Base-by-base conservation (phyloP, 2,329 filamentous ascomycete genomes). In the Penicillium glabrum region DNA sequence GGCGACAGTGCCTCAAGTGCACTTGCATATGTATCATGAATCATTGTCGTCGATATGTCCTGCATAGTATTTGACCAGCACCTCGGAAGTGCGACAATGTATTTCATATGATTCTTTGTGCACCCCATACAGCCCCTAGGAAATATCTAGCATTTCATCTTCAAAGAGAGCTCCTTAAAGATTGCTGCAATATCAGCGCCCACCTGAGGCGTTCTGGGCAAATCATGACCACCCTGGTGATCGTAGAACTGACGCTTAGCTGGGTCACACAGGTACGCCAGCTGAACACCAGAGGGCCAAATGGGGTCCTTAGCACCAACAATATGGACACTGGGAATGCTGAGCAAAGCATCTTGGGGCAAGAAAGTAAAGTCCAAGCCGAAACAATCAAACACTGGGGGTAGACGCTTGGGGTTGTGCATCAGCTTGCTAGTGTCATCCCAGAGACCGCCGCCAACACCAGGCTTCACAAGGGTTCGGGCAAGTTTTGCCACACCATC, bases 191-290 rank as follows among this genome's bases (percentile, higher is more conserved):
- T 41, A 41, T 41, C 39, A 23, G 19, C 39, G n/a, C 39, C 39
- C 29, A 48, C 46, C 6, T 33, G 27, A 3, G 46, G 46, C 14
- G 46, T 48, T 10, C 46, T 21, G 7, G 46, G 46, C 29, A 48
- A 31, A 37, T 48, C 46, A n/a, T 48, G 46, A 14, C 46, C 46
- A 48, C 46, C 46, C 46, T 48, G 46, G 19, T 48, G 46, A 31
- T 48, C 46, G 14, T 48, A 31, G 29, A 48, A 48, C 10, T 29
- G 31, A 5, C 27, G 46, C 31, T 33, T 19, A 14, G 29, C 46
- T 6, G 27, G 29, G 19, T 48, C 31, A 31, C 29, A 48, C 5
- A 48, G 31, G 21, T 48, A 33, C 16, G 46, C 46, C n/a, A 48
- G 46, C 29, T 48, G 46, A 10, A 48, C 46, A 35, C 46, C 46